These are phyloP conservation scores for Lasiosphaeris hirsuta DNA, from an alignment of 495 filamentous ascomycete species.

Conservation along the genomic window DNA sequence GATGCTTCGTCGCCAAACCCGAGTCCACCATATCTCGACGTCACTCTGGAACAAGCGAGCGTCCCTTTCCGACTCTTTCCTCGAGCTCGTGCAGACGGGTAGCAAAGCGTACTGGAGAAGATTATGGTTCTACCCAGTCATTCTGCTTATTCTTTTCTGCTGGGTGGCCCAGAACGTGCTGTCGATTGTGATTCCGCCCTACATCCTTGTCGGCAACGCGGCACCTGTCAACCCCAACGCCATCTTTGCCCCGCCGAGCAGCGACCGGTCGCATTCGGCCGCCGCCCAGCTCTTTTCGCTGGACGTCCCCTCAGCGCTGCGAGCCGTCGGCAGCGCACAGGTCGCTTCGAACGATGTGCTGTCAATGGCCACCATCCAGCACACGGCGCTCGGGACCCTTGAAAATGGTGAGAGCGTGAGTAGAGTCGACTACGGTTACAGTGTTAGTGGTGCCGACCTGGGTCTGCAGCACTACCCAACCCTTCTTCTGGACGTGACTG, in stretches of 20 bases:
- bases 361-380: conserved; percentile 10
- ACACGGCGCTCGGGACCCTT: conserved; percentile 12
- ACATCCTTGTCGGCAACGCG: conserved; percentile 24
- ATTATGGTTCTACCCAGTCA: conserved; percentile 5
- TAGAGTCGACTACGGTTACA: conserved; percentile 32
- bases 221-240: conserved; percentile 25
- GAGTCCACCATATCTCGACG: conserved; percentile 12
- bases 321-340: conserved; percentile 24
- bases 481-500: conserved; percentile 29
- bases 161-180: conserved; percentile 23
- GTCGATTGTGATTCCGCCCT: conserved; percentile 25
- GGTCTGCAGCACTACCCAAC: conserved; percentile 32
- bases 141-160: conserved; percentile 16
- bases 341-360: conserved; percentile 17
- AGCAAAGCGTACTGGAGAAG: conserved; percentile 11
- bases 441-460: conserved; percentile 31
- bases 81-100: conserved; percentile 17
- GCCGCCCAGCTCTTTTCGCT: conserved; percentile 16
- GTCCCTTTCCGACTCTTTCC: conserved; percentile 20
- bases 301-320: conserved; percentile 27
- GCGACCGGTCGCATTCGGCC: neutral
- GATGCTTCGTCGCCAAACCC: conserved; percentile 14
- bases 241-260: conserved; percentile 19
- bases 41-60: conserved; percentile 29
- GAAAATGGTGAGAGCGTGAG: conserved; percentile 16